phyloP scores from a whole-genome alignment of 345 rosid genomes.

The Euphorbia tirucalli region DNA sequence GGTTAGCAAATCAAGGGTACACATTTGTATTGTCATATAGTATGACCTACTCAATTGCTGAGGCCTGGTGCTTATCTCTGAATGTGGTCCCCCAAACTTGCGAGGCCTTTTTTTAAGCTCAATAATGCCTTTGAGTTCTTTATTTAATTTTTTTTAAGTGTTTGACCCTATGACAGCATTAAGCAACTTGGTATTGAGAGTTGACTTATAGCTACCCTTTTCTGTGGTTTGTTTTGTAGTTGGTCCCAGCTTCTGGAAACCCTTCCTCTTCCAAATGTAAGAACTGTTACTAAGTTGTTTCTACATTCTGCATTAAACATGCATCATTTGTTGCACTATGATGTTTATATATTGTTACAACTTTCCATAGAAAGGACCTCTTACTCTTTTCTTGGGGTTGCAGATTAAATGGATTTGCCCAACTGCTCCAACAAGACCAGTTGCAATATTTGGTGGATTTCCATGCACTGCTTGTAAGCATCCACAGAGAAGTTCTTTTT shows the following conservation, averaged over 20 bases:
- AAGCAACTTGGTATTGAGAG: background rate
- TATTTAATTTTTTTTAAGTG: background rate
- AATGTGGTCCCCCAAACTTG: slow-evolving; percentile 29
- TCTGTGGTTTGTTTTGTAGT: slow-evolving; percentile 56
- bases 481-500: background rate
- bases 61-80: slow-evolving; percentile 10
- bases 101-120: slow-evolving; percentile 10
- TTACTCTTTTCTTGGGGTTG: slow-evolving; percentile 5
- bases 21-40: too few relatives aligned
- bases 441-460: slow-evolving; percentile 23
- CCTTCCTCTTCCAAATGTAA: slow-evolving; percentile 70
- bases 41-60: too few relatives aligned
- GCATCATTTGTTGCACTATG: too few relatives aligned
- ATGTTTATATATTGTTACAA: too few relatives aligned
- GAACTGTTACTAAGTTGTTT: slow-evolving; percentile 6
- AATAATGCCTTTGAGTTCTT: background rate
- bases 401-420: slow-evolving; percentile 27
- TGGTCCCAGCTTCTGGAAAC: slow-evolving; percentile 68
- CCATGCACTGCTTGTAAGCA: slow-evolving; percentile 25
- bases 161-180: background rate
- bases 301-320: too few relatives aligned
- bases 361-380: too few relatives aligned
- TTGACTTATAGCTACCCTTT: slow-evolving; percentile 21
- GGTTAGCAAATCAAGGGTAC: slow-evolving; percentile 11
- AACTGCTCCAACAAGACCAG: slow-evolving; percentile 25